A percentile compares a stretch with the other conserved stretches of the same genome.
These are phyloP conservation scores for Themeda triandra DNA, from an alignment of 176 grass and related monocot species.

Conservation along the genomic window DNA sequence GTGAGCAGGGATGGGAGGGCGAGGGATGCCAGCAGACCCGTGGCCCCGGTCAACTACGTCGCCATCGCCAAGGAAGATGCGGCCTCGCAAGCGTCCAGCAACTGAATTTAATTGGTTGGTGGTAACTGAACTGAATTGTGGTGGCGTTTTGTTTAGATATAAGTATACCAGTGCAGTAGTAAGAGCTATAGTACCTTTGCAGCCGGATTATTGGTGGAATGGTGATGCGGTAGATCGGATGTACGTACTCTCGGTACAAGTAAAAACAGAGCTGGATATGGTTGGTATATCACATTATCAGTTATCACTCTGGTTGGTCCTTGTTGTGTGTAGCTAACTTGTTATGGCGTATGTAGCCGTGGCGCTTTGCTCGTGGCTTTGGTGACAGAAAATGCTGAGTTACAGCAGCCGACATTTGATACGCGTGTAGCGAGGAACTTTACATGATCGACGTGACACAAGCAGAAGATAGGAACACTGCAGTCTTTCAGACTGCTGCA, in stretches of 20 bases:
- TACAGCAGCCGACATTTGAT: background rate
- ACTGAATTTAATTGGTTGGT: background rate
- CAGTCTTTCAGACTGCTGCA: background rate
- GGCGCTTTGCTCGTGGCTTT: background rate
- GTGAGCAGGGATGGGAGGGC: constrained; percentile 59
- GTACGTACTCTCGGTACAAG: background rate
- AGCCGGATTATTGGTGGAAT: background rate
- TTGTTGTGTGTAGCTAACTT: background rate
- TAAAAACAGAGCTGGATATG: background rate
- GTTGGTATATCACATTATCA: background rate
- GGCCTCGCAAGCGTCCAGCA: constrained; percentile 43
- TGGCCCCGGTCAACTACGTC: constrained; percentile 70
- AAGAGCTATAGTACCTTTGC: background rate
- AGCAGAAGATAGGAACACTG: background rate
- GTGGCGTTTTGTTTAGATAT: background rate
- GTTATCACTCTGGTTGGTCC: background rate
- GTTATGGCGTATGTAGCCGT: background rate
- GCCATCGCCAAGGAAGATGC: constrained; percentile 67
- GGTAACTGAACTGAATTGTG: background rate
- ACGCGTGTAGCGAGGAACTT: background rate
- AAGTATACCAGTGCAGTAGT: constrained; percentile 31
- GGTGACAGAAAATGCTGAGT: too few species aligned
- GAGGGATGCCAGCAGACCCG: constrained; percentile 42
- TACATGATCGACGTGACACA: background rate
- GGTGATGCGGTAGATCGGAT: background rate